phyloP scores from a whole-genome alignment of 2,329 filamentous ascomycete species.

The Leptosphaerulina australis region DNA sequence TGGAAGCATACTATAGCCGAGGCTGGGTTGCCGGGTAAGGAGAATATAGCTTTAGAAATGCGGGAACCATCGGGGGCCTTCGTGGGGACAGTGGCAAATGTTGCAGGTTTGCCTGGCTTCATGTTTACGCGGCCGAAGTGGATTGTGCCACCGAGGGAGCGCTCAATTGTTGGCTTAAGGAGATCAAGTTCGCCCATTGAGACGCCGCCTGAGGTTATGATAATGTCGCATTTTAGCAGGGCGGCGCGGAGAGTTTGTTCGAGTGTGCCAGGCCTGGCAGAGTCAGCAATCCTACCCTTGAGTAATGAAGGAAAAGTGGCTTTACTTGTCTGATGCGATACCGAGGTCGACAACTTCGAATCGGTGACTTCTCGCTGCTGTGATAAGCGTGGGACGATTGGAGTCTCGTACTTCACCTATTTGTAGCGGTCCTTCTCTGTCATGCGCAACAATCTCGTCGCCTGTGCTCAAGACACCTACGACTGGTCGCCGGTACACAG shows the following conservation, averaged over 20 bases:
- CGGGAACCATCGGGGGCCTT: conserved; percentile 57
- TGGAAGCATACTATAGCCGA: conserved; percentile 92
- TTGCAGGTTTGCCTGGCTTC: conserved; percentile 98
- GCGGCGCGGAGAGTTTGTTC: conserved; percentile 79
- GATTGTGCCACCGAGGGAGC: conserved; percentile 85
- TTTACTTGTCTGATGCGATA: conserved; percentile 74
- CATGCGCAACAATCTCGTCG: conserved; percentile 86
- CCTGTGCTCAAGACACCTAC: conserved; percentile 92
- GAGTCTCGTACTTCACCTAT: conserved; percentile 91
- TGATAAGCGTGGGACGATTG: conserved; percentile 85
- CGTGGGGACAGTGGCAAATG: conserved; percentile 84
- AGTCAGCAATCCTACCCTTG: conserved; percentile 22
- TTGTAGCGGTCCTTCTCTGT: conserved; percentile 65
- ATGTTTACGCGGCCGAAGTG: conserved; percentile 96
- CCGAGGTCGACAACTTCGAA: conserved; percentile 84
- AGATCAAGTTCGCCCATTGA: conserved; percentile 98
- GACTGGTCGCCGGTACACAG: conserved; percentile 75
- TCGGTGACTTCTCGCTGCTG: conserved; percentile 74
- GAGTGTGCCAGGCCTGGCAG: conserved; percentile 66
- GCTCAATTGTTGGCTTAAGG: conserved; percentile 93
- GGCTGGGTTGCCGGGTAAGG: conserved; percentile 90
- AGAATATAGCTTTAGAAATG: conserved; percentile 77
- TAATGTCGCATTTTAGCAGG: conserved; percentile 74
- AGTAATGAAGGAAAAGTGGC: neutral
- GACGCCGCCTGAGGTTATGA: conserved; percentile 92